Evolutionary conservation across 2,329 filamentous ascomycete genomes (phyloP).

Genomic region (Talaromyces atroroseus): DNA sequence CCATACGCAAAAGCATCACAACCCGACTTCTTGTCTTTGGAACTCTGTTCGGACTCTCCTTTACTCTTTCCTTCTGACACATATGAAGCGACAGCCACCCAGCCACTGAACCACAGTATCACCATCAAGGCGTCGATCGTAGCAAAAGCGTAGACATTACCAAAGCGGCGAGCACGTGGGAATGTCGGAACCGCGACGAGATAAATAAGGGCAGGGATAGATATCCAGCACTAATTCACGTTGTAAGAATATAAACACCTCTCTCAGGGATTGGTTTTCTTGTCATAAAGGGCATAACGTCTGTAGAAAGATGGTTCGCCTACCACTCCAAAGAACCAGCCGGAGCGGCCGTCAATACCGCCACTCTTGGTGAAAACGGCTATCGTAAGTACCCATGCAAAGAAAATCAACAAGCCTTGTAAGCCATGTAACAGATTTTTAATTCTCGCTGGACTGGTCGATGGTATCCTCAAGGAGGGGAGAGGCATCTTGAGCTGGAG

Average conservation of each 20-base stretch:
- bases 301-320: constrained; percentile 18
- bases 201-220: constrained; percentile 54
- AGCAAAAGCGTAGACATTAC: constrained; percentile 57
- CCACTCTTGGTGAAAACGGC: constrained; percentile 53
- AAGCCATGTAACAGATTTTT: constrained; percentile 52
- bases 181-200: constrained; percentile 57
- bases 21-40: constrained; percentile 35
- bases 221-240: constrained; percentile 51
- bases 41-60: constrained; percentile 34
- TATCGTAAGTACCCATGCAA: constrained; percentile 54
- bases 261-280: no score
- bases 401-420: constrained; percentile 53
- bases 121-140: constrained; percentile 50
- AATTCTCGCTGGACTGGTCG: constrained; percentile 47
- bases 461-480: constrained; percentile 26
- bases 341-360: constrained; percentile 49
- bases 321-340: constrained; percentile 56
- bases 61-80: constrained; percentile 50
- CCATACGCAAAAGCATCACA: constrained; percentile 54
- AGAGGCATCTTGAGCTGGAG: constrained; percentile 5
- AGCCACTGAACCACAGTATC: constrained; percentile 56
- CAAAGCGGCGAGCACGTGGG: constrained; percentile 53
- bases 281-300: background rate
- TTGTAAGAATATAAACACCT: background rate
- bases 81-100: constrained; percentile 53